A percentile compares a stretch with the other conserved stretches of the same genome.
Conservation (phyloP, 495 filamentous ascomycete species). For the Penicillium chermesinum region DNA sequence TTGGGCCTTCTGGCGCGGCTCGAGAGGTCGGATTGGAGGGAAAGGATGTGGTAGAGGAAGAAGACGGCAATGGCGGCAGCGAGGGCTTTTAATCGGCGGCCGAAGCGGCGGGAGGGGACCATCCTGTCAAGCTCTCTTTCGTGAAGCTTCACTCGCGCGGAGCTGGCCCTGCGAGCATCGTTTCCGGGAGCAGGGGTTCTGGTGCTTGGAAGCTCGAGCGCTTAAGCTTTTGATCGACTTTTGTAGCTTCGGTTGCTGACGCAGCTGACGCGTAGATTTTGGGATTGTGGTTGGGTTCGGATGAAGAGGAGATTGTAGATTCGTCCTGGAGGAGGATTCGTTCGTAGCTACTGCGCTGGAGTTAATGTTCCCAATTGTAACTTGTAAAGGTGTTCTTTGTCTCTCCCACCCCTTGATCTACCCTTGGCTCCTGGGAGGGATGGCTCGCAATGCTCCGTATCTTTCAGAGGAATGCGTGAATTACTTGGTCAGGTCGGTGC, state of each 20-base stretch:
- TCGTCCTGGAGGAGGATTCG: background rate
- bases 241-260: slow-evolving; percentile 11
- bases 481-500: background rate
- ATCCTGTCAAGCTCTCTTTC: slow-evolving; percentile 15
- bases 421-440: background rate
- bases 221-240: slow-evolving; percentile 2
- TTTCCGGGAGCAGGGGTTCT: slow-evolving; percentile 7
- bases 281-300: background rate
- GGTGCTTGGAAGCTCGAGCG: background rate
- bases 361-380: too few relatives aligned
- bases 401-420: slow-evolving; percentile 1
- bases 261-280: slow-evolving; percentile 12
- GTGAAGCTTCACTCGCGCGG: slow-evolving; percentile 16
- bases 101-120: slow-evolving; percentile 26
- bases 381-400: background rate
- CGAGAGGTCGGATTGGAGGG: slow-evolving; percentile 17
- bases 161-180: slow-evolving; percentile 11
- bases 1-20: background rate
- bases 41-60: slow-evolving; percentile 32
- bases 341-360: background rate
- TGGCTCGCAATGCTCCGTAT: background rate
- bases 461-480: background rate
- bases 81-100: slow-evolving; percentile 26
- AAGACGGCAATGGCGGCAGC: slow-evolving; percentile 24
- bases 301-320: background rate